Evolutionary conservation across 371 early-diverging fungal genomes (phyloP), one percentile per base, ranked within the genome.

Genomic region (Mucor saturninus): DNA sequence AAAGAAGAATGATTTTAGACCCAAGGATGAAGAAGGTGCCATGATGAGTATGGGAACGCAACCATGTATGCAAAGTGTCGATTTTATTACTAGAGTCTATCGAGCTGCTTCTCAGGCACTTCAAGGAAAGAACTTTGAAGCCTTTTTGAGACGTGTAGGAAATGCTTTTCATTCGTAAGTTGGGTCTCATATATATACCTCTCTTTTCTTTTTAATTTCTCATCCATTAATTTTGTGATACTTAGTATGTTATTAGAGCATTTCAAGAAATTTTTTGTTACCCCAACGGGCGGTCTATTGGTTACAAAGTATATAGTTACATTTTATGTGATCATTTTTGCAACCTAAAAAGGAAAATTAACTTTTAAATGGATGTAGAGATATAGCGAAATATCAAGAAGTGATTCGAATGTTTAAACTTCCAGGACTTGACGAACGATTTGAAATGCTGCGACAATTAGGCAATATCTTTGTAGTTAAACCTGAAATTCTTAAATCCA

Each of bases 301-400:
- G 82, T 98, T 37, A 83, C 93, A 58, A 92, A 89, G 95, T 92
- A 87, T 92, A 87, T 59, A n/a, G 21, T 53, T 31, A 5, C 51
- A 2, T 28, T 37, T 37, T 51, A 7, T 37, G 13, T 29, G 48
- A 43, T 42, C 2, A 21, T 21, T 21, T 21, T 21, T 21, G 21
- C 21, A 21, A 21, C 21, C 21, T 21, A 21, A 21, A 21, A 21
- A 21, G 21, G 1, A 21, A 21, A 21, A 21, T 21, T 21, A 21
- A 21, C 21, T 21, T 21, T 48, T 15, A 42, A 31, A 26, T 52
- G 40, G 43, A 38, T 40, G 35, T 56, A 94, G 93, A 74, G 98
- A 98, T 71, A 88, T 97, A 51, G 89, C 95, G 14, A 92, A 89
- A 74, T 98, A 97, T 71, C 95, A 93, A 73, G 94, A 96, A 71